Evolutionary conservation across 768 basidiomycete genomes (phyloP).

Genomic region (Dioszegia crocea): DNA sequence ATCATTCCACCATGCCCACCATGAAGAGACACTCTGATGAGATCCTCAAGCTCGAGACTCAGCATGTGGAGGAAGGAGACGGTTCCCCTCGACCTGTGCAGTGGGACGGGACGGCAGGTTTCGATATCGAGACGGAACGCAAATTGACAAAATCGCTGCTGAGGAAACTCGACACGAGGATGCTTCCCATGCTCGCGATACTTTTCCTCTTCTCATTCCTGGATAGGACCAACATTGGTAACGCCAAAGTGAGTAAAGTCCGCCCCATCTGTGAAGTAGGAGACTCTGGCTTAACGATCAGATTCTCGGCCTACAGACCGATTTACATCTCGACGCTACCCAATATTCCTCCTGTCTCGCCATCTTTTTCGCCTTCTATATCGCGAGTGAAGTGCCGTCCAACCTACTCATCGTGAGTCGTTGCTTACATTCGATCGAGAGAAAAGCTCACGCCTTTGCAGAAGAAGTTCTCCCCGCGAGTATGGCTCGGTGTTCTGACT

Average conservation of each 20-base stretch:
- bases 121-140: constrained; percentile 7
- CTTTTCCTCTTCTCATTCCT: constrained; percentile 38
- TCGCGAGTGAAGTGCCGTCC: constrained; percentile 30
- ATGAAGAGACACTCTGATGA: no score
- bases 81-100: not conserved
- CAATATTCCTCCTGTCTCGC: constrained; percentile 29
- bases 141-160: constrained; percentile 12
- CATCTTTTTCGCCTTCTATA: constrained; percentile 41
- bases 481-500: constrained; percentile 33
- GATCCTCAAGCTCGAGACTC: constrained; percentile 1
- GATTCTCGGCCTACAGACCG: constrained; percentile 20
- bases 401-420: constrained; percentile 37
- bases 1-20: no score
- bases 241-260: constrained; percentile 24
- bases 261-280: not conserved
- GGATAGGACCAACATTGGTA: constrained; percentile 35
- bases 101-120: constrained; percentile 9
- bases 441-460: no score
- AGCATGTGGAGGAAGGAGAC: constrained; percentile 6
- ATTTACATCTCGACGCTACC: constrained; percentile 15
- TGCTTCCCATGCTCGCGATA: constrained; percentile 35
- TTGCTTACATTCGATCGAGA: no score
- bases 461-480: constrained; percentile 19
- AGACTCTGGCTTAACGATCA: not conserved
- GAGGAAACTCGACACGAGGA: constrained; percentile 29